Evolutionary conservation across 306 rosid species (phyloP).

Genomic region (Hylodesmum podocarpum): DNA sequence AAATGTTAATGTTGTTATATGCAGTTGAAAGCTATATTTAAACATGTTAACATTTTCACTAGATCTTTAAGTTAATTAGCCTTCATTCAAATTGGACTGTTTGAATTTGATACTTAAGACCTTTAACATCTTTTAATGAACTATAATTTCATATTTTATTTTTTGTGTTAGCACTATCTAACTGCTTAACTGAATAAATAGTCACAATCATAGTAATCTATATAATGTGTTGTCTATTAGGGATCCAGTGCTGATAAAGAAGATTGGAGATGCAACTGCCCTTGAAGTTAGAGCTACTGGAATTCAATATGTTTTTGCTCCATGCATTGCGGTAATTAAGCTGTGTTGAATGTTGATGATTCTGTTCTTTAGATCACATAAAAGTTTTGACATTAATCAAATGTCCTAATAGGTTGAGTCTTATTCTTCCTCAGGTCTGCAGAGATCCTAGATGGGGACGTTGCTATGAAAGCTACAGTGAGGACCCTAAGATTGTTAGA

Average conservation of each 20-base stretch:
- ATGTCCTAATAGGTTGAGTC: neutral
- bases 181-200: neutral
- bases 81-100: neutral
- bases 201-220: neutral
- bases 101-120: neutral
- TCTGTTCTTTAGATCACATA: neutral
- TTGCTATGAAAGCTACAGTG: conserved; percentile 13
- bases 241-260: conserved; percentile 14
- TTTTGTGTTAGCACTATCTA: neutral
- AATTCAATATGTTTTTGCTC: conserved; percentile 18
- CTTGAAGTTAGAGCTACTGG: conserved; percentile 25
- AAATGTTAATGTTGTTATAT: neutral
- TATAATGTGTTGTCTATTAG: neutral
- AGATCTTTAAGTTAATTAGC: neutral
- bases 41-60: neutral
- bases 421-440: conserved; percentile 5
- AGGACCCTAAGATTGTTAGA: conserved; percentile 1
- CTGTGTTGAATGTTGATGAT: neutral
- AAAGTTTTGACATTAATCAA: neutral
- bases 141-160: neutral
- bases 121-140: neutral
- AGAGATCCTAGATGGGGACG: conserved; percentile 26
- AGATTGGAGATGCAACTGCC: conserved; percentile 23
- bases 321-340: conserved; percentile 14
- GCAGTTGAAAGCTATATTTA: neutral